These are phyloP conservation scores for Penicillium brasilianum DNA, from an alignment of 2,329 filamentous ascomycete species.

Conservation along the genomic window DNA sequence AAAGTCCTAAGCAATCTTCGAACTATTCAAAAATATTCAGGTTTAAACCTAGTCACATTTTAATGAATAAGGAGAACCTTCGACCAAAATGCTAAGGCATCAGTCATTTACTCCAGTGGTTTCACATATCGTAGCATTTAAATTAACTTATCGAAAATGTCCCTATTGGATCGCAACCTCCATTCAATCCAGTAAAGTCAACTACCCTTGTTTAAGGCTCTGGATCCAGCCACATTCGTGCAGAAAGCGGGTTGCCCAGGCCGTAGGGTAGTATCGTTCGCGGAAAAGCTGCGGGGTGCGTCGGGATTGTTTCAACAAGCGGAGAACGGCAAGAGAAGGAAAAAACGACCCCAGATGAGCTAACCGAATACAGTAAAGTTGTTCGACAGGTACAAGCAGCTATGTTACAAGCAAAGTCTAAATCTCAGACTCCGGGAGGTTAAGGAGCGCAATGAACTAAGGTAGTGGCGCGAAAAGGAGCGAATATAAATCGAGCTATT, in stretches of 20 bases:
- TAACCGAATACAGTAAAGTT: background rate
- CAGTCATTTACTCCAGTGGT: no score
- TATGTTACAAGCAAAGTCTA: no score
- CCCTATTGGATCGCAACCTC: no score
- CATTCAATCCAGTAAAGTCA: background rate
- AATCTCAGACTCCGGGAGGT: no score
- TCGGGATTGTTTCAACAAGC: background rate
- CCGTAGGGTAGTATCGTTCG: background rate
- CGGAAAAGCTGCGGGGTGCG: background rate
- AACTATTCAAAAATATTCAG: no score
- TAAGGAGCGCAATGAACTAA: no score
- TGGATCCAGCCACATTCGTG: background rate
- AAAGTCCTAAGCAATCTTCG: background rate
- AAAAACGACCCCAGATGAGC: background rate
- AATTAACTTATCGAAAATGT: no score
- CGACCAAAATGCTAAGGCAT: no score
- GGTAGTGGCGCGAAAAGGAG: no score
- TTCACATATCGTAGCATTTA: background rate
- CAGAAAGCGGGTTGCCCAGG: background rate
- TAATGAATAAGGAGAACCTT: no score
- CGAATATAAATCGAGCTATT: no score
- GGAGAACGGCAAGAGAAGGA: background rate
- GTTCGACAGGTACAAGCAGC: background rate
- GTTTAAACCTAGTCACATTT: no score
- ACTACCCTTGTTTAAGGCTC: background rate